Conservation (phyloP, 345 rosid species). For the Bretschneidera sinensis region DNA sequence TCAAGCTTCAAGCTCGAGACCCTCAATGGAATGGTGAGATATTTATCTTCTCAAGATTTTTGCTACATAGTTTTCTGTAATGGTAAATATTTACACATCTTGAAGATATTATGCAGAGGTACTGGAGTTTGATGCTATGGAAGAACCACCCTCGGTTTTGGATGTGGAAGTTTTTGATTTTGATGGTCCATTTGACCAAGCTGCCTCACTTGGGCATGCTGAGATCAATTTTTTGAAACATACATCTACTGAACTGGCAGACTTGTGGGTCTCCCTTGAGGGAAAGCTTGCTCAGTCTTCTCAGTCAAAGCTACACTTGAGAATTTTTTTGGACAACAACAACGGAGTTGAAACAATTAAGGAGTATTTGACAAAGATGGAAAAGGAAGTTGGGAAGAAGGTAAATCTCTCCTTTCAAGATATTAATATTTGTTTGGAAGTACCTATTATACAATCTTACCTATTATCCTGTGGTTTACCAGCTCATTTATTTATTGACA, state of each 20-base stretch:
- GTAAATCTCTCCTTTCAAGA: constrained; percentile 23
- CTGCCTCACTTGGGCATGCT: constrained; percentile 79
- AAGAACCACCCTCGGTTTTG: constrained; percentile 87
- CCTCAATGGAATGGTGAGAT: constrained; percentile 87
- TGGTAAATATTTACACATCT: not conserved
- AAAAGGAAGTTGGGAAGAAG: constrained; percentile 95
- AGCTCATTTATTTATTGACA: not conserved
- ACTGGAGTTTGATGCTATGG: constrained; percentile 92
- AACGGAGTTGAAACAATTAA: constrained; percentile 71
- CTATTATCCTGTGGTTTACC: not conserved
- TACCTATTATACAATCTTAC: not conserved
- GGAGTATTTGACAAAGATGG: constrained; percentile 75
- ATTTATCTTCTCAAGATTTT: constrained; percentile 6
- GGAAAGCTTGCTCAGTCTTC: constrained; percentile 84
- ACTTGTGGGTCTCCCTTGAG: constrained; percentile 70
- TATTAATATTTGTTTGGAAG: not conserved
- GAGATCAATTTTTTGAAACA: constrained; percentile 83
- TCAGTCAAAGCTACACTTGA: constrained; percentile 69
- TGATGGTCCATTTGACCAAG: constrained; percentile 89
- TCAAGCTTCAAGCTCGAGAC: constrained; percentile 66
- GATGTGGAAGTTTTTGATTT: constrained; percentile 88
- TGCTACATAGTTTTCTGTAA: not conserved
- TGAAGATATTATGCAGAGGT: constrained; percentile 50
- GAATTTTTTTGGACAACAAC: constrained; percentile 75
- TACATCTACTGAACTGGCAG: constrained; percentile 64